Evolutionary conservation across 805 yeast genomes (phyloP).

Genomic region (Alloascoidea africana): DNA sequence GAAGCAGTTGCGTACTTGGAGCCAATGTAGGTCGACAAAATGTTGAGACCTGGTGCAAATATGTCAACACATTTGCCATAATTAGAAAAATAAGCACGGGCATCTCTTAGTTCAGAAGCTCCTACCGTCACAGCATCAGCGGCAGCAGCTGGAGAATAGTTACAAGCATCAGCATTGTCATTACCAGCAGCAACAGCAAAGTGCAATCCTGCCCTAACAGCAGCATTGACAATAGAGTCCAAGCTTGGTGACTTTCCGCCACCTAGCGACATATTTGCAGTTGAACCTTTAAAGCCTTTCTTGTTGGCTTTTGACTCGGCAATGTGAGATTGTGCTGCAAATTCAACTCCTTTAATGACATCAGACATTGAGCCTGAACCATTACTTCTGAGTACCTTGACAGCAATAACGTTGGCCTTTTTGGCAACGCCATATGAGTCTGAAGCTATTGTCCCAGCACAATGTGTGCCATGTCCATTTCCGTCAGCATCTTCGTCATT

Average conservation of each 20-base stretch:
- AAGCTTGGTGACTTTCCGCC: slow-evolving; percentile 42
- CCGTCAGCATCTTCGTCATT: slow-evolving; percentile 34
- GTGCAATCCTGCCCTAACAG: slow-evolving; percentile 50
- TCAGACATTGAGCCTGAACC: slow-evolving; percentile 49
- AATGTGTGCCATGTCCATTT: slow-evolving; percentile 54
- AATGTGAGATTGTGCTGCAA: slow-evolving; percentile 34
- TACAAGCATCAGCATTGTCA: slow-evolving; percentile 61
- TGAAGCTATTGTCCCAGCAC: slow-evolving; percentile 53
- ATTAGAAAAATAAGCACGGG: slow-evolving; percentile 68
- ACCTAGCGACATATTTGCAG: slow-evolving; percentile 49
- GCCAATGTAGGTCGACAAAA: slow-evolving; percentile 24
- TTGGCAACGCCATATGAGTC: slow-evolving; percentile 45
- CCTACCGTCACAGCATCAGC: slow-evolving; percentile 66
- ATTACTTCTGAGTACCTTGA: slow-evolving; percentile 42
- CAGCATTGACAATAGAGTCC: slow-evolving; percentile 54
- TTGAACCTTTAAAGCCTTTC: slow-evolving; percentile 41
- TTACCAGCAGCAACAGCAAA: slow-evolving; percentile 68
- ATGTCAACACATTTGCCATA: slow-evolving; percentile 89
- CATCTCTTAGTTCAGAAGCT: slow-evolving; percentile 64
- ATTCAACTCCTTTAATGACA: slow-evolving; percentile 48
- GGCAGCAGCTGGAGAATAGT: slow-evolving; percentile 78
- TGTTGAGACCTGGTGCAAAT: slow-evolving; percentile 67
- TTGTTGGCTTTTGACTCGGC: slow-evolving; percentile 22
- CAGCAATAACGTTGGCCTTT: slow-evolving; percentile 40
- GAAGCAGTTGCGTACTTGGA: slow-evolving; percentile 7